Conservation (phyloP, 2,329 filamentous ascomycete species). For the Alternaria ethzedia region DNA sequence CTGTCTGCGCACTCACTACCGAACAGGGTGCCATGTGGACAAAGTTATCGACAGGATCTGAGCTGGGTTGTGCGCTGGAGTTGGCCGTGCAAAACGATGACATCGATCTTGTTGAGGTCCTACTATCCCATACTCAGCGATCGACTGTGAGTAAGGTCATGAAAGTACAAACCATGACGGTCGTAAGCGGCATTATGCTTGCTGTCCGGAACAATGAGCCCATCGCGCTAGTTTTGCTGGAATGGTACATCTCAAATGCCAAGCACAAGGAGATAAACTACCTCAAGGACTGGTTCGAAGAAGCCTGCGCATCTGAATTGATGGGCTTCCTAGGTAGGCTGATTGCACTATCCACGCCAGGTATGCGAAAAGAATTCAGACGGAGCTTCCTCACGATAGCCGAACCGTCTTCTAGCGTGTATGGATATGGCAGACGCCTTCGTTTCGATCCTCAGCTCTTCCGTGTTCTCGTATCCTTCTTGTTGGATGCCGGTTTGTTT, state of each 20-base stretch:
- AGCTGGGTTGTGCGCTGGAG: not conserved
- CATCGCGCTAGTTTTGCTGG: not conserved
- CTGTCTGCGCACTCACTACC: not conserved
- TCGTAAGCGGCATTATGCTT: not conserved
- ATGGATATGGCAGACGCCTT: not conserved
- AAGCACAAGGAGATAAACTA: not conserved
- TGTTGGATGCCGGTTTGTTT: not conserved
- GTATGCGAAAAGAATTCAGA: not conserved
- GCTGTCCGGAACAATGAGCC: not conserved
- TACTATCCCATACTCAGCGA: not conserved
- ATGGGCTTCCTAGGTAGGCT: not conserved
- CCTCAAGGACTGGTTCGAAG: not conserved
- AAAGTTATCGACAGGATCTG: not conserved
- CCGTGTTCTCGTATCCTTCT: not conserved
- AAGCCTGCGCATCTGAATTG: not conserved
- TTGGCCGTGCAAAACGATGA: not conserved
- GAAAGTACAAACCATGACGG: not conserved
- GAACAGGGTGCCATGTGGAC: not conserved
- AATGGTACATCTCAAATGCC: not conserved
- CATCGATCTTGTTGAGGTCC: not conserved
- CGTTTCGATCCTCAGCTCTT: not conserved
- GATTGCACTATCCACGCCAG: not conserved
- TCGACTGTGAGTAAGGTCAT: not conserved
- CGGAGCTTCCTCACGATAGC: not conserved
- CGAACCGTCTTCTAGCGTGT: not conserved